Conservation (phyloP, 163 green algal species). For the Picocystis sp. region DNA sequence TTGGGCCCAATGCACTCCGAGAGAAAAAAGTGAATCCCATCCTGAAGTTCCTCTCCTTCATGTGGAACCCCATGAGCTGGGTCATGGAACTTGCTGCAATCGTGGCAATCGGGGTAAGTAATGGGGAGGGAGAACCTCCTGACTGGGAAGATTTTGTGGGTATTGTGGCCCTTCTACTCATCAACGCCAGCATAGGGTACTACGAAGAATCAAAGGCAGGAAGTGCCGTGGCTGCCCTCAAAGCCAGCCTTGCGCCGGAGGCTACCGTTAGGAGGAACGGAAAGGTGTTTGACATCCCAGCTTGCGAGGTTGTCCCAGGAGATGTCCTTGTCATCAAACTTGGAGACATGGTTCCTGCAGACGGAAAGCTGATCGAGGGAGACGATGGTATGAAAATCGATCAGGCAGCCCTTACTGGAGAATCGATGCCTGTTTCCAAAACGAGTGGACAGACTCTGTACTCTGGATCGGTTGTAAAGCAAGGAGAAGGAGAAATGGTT, state of each 20-base stretch:
- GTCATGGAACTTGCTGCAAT: constrained; percentile 72
- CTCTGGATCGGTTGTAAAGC: constrained; percentile 72
- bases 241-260: constrained; percentile 38
- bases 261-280: constrained; percentile 20
- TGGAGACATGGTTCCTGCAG: constrained; percentile 59
- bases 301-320: constrained; percentile 47
- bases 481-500: constrained; percentile 33
- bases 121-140: constrained; percentile 19
- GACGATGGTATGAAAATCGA: constrained; percentile 46
- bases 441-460: constrained; percentile 57
- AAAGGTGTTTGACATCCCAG: constrained; percentile 25
- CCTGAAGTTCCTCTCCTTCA: constrained; percentile 28
- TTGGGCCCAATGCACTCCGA: too few species aligned
- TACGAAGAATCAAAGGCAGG: constrained; percentile 59
- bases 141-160: constrained; percentile 18
- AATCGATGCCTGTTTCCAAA: constrained; percentile 80
- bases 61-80: constrained; percentile 66
- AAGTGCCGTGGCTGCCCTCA: constrained; percentile 66
- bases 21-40: too few species aligned
- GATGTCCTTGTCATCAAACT: constrained; percentile 59
- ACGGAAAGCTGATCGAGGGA: constrained; percentile 24
- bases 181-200: constrained; percentile 60
- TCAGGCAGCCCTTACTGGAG: constrained; percentile 76
- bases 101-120: constrained; percentile 42
- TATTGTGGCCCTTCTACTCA: constrained; percentile 47